Conservation (phyloP, 2,329 filamentous ascomycete species). For the Phyllosticta capitalensis region DNA sequence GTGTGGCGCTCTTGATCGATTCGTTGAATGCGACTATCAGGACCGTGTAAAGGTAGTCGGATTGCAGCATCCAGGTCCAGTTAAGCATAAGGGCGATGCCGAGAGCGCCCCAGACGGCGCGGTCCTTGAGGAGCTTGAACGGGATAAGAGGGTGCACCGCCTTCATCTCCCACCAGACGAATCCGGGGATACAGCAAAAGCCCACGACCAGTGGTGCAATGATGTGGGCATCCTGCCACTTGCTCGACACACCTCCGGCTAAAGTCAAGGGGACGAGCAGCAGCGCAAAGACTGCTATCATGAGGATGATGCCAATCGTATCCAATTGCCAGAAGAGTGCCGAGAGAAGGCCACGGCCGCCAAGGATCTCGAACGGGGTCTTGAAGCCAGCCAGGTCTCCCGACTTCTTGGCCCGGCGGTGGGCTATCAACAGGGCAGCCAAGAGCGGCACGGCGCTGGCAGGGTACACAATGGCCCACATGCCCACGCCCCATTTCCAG, state of each 20-base stretch:
- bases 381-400: conserved; percentile 39
- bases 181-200: conserved; percentile 39
- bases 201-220: conserved; percentile 45
- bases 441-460: conserved; percentile 47
- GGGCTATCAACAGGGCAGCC: conserved; percentile 41
- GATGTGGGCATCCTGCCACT: conserved; percentile 44
- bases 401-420: conserved; percentile 43
- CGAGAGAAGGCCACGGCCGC: conserved; percentile 25
- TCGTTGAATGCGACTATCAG: conserved; percentile 54
- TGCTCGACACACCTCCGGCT: conserved; percentile 38
- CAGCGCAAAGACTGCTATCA: conserved; percentile 39
- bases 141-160: conserved; percentile 47
- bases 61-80: conserved; percentile 50
- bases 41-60: conserved; percentile 55
- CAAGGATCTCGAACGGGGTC: conserved; percentile 35
- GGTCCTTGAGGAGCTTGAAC: conserved; percentile 52
- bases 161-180: conserved; percentile 46
- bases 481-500: conserved; percentile 52
- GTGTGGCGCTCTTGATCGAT: conserved; percentile 45
- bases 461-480: conserved; percentile 55
- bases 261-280: conserved; percentile 46
- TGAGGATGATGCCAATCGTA: conserved; percentile 38
- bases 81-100: conserved; percentile 35
- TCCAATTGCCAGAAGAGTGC: conserved; percentile 51
- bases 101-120: conserved; percentile 54